Conservation (phyloP, 2,329 filamentous ascomycete genomes). For the Pestalotiopsis sp. region DNA sequence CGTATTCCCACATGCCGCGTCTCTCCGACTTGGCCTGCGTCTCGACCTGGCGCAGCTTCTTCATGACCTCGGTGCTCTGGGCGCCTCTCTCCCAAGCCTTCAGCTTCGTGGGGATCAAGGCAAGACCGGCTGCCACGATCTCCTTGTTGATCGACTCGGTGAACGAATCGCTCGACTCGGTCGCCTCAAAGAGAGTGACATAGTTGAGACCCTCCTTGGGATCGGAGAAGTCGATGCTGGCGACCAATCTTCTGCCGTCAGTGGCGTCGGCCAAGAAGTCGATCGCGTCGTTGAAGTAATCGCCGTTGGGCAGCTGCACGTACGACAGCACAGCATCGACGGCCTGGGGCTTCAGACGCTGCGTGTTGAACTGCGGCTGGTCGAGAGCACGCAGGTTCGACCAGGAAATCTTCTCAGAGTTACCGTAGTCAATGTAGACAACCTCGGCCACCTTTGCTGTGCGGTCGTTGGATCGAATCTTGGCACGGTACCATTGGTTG, state of each 20-base stretch:
- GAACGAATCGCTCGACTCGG: slow-evolving; percentile 55
- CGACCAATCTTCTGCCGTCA: slow-evolving; percentile 78
- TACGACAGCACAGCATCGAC: slow-evolving; percentile 85
- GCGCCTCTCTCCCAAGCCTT: slow-evolving; percentile 83
- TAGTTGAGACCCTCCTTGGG: slow-evolving; percentile 79
- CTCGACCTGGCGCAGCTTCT: slow-evolving; percentile 74
- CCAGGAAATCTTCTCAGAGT: slow-evolving; percentile 89
- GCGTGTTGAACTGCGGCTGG: slow-evolving; percentile 75
- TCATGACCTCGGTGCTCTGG: slow-evolving; percentile 71
- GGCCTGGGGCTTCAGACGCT: slow-evolving; percentile 87
- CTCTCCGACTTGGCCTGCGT: slow-evolving; percentile 77
- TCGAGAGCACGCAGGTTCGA: slow-evolving; percentile 78
- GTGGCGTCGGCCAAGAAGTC: slow-evolving; percentile 75
- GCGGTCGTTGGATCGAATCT: slow-evolving; percentile 89
- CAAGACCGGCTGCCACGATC: slow-evolving; percentile 79
- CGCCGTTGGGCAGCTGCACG: slow-evolving; percentile 81
- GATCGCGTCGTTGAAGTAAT: slow-evolving; percentile 84
- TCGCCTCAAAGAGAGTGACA: slow-evolving; percentile 85
- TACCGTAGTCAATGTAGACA: slow-evolving; percentile 94
- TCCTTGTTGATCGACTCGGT: slow-evolving; percentile 90
- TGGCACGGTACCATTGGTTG: slow-evolving; percentile 91
- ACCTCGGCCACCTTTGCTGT: slow-evolving; percentile 87
- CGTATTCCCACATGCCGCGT: slow-evolving; percentile 97
- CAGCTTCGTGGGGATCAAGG: slow-evolving; percentile 89
- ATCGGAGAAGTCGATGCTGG: slow-evolving; percentile 85